phyloP scores from a whole-genome alignment of 129 eudicot species.

The Arctium minus region DNA sequence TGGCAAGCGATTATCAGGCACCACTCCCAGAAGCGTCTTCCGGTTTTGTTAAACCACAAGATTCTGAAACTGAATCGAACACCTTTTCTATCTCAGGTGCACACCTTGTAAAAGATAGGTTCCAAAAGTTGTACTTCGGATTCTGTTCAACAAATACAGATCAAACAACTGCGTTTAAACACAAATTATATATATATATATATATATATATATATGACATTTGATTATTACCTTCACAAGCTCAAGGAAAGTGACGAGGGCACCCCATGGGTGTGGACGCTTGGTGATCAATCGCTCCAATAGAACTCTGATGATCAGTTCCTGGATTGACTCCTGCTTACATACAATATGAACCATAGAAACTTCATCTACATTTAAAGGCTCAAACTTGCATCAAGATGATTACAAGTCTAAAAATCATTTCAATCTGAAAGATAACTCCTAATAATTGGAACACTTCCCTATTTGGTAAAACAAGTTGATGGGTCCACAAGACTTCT shows the following conservation, averaged over 20 bases:
- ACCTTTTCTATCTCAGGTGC: constrained; percentile 93
- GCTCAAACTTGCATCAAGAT: neutral
- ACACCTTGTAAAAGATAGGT: constrained; percentile 83
- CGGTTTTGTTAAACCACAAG: constrained; percentile 87
- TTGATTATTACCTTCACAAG: constrained; percentile 69
- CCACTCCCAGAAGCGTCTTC: constrained; percentile 7
- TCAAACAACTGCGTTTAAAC: neutral
- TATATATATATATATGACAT: neutral
- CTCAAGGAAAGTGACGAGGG: constrained; percentile 81
- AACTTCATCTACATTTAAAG: too few relatives aligned
- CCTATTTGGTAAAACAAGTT: too few relatives aligned
- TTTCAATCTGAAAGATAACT: neutral
- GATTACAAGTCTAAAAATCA: too few relatives aligned
- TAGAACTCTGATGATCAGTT: constrained; percentile 89
- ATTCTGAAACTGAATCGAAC: constrained; percentile 83
- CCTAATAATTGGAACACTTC: neutral
- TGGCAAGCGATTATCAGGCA: neutral
- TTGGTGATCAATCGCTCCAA: constrained; percentile 91
- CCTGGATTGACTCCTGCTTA: constrained; percentile 87
- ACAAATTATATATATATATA: neutral
- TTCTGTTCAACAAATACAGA: constrained; percentile 40
- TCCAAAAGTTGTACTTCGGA: constrained; percentile 95
- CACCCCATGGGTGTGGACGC: constrained; percentile 99
- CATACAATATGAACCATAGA: neutral
- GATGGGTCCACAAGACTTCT: neutral